Evolutionary conservation across 192 early-diverging fungal species (phyloP).

Genomic region (Chytriomyces hyalinus): DNA sequence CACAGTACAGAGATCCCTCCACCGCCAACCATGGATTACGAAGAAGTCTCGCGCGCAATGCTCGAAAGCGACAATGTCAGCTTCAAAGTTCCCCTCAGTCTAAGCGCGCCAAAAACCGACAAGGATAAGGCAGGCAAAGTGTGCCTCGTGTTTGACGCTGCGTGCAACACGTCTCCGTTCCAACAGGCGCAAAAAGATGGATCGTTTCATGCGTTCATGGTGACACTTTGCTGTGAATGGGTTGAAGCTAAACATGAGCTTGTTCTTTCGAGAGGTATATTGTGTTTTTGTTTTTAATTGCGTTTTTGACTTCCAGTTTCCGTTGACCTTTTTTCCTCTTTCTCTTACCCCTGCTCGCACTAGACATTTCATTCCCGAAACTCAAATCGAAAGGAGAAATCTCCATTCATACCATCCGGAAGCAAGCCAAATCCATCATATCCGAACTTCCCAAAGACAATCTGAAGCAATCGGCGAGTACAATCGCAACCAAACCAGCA

Average conservation of each 20-base stretch:
- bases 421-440: conserved; percentile 36
- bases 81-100: conserved; percentile 64
- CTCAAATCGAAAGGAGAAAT: conserved; percentile 60
- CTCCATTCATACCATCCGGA: conserved; percentile 50
- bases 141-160: conserved; percentile 70
- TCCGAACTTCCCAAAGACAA: conserved; percentile 21
- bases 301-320: not conserved
- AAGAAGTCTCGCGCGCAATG: conserved; percentile 64
- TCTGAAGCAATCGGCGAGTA: not conserved
- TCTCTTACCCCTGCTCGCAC: not conserved
- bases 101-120: conserved; percentile 52
- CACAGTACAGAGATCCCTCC: conserved; percentile 58
- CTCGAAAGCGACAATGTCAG: conserved; percentile 53
- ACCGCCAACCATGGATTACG: conserved; percentile 57
- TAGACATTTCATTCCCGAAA: conserved; percentile 58
- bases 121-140: conserved; percentile 48
- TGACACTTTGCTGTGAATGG: conserved; percentile 69
- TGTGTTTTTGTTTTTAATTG: not conserved
- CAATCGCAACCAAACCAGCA: not conserved
- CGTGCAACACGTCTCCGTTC: conserved; percentile 62
- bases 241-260: conserved; percentile 66
- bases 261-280: conserved; percentile 61
- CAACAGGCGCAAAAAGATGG: conserved; percentile 58
- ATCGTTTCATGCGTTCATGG: conserved; percentile 68
- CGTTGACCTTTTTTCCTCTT: too few species aligned